Percentiles rank a stretch among this genome's conserved stretches.
phyloP scores from a whole-genome alignment of 495 filamentous ascomycete genomes.

The Jackrogersella multiformis region DNA sequence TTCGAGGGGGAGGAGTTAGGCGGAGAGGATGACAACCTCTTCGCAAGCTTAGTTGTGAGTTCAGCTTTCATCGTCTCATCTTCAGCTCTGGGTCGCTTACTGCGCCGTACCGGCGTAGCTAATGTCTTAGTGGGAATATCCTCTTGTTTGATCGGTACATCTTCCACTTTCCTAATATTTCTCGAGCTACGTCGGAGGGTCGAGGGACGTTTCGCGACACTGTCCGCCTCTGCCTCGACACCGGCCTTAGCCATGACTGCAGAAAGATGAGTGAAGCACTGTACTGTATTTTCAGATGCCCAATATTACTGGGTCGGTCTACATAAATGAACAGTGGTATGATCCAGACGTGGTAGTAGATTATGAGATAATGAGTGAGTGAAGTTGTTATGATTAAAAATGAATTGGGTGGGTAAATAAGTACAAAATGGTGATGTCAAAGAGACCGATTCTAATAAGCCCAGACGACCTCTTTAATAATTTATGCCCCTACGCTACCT shows the following conservation, averaged over 20 bases:
- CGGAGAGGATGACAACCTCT: background rate
- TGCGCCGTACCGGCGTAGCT: background rate
- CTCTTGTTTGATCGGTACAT: slow-evolving; percentile 20
- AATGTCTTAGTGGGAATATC: background rate
- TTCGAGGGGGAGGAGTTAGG: background rate
- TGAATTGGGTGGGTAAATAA: background rate
- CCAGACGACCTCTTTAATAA: background rate
- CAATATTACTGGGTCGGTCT: background rate
- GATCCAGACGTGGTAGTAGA: background rate
- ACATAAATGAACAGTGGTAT: background rate
- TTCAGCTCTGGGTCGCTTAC: slow-evolving; percentile 14
- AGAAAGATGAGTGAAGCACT: background rate
- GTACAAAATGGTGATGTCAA: slow-evolving; percentile 24
- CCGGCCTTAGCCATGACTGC: slow-evolving; percentile 19
- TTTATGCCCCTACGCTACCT: background rate
- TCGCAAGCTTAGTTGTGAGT: slow-evolving; percentile 10
- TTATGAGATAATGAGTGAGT: background rate
- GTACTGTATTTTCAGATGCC: background rate
- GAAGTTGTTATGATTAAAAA: background rate
- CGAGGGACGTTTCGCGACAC: background rate
- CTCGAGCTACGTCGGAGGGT: slow-evolving; percentile 35
- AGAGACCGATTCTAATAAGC: too few relatives aligned
- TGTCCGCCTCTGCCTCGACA: slow-evolving; percentile 3
- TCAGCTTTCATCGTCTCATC: slow-evolving; percentile 13
- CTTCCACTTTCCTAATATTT: slow-evolving; percentile 10